Evolutionary conservation across 2,329 filamentous ascomycete species (phyloP), one percentile per base, ranked within the genome.

Genomic region (Tolypocladium ophioglossoides): DNA sequence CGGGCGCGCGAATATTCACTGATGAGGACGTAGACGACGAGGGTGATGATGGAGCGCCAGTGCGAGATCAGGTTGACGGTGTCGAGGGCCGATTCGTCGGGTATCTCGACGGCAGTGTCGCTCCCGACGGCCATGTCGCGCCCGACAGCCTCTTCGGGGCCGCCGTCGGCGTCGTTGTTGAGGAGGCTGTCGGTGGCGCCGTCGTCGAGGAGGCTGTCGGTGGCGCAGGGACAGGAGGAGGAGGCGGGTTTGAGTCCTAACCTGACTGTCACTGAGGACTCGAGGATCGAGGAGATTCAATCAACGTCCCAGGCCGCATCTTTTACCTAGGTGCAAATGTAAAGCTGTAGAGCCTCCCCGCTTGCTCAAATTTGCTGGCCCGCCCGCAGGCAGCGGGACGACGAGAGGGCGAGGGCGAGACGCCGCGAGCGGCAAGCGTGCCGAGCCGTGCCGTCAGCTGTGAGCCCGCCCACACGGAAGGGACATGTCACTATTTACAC

Each of bases 31-130:
- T 89, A 89, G 47, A 85, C 78, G 52, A 89, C 70, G 37, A 89
- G 74, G 0, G 85, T 88, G 54, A 89, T 69, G 51, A 89, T 88
- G 18, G 85, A 87, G 51, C 79, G 75, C 85, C 85, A 89, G 55
- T 79, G 68, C 53, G 68, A 77, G 62, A 89, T 88, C 32, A 63
- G 55, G 49, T 54, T 58, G 30, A 30, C 9, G 32, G 67, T 66
- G 40, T 61, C 56, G 9, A 57, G 37, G 2, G 53, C 52, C 14
- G 54, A 39, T 18, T 52, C 53, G 41, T 41, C n/a, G 46, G 52
- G 57, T 55, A 55, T 60, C 27, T 38, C 50, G 16, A 32, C 44
- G 18, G 27, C 24, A 6, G 8, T n/a, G 24, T 32, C 16, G 44
- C 24, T 7, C n/a, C n/a, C n/a, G n/a, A n/a, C n/a, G n/a, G n/a